Percentiles rank a stretch among this genome's conserved stretches.
Evolutionary conservation across 306 rosid species (phyloP).

Genomic region (Styphnolobium japonicum): DNA sequence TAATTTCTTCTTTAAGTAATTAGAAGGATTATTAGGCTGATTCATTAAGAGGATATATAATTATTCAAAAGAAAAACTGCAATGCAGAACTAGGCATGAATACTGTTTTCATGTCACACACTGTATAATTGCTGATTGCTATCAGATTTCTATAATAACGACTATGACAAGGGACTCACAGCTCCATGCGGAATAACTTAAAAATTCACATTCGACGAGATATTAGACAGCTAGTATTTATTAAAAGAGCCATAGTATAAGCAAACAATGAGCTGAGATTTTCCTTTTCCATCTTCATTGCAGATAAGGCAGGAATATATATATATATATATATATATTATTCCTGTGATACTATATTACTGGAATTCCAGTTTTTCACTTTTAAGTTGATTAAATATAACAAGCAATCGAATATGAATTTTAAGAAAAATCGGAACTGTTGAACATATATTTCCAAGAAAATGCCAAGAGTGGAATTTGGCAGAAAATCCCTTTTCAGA

Average conservation of each 20-base stretch:
- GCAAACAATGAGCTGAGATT: not conserved
- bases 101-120: not conserved
- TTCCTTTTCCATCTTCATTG: no score
- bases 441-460: not conserved
- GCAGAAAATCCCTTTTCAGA: not conserved
- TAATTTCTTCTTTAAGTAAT: no score
- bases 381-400: no score
- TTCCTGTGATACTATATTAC: no score
- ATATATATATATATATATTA: no score
- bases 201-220: not conserved
- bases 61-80: not conserved
- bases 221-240: not conserved
- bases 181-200: not conserved
- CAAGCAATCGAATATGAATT: no score
- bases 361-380: no score
- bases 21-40: no score
- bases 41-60: no score
- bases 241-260: not conserved
- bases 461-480: not conserved
- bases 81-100: not conserved
- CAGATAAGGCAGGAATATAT: no score
- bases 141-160: not conserved
- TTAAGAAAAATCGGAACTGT: no score
- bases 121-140: not conserved
- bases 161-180: not conserved